phyloP scores from a whole-genome alignment of 2,329 filamentous ascomycete species.

The Fusarium buharicum region DNA sequence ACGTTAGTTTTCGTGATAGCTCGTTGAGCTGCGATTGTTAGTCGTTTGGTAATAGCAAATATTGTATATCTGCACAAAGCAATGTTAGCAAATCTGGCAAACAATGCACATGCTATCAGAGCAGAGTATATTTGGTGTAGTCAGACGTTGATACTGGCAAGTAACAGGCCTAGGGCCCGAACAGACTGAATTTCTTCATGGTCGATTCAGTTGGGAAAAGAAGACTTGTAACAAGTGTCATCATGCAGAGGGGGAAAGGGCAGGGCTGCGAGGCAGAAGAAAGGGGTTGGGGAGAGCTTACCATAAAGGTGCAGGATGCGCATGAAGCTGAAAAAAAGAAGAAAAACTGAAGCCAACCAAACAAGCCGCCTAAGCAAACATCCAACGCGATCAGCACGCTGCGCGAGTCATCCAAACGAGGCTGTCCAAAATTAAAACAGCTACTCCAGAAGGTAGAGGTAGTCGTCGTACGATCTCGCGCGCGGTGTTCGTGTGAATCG shows the following conservation, averaged over 20 bases:
- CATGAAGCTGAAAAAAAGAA: constrained; percentile 5
- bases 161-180: constrained; percentile 81
- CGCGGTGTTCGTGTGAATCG: constrained; percentile 18
- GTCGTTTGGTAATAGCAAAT: constrained; percentile 11
- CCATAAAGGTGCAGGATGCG: constrained; percentile 29
- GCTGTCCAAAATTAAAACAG: constrained; percentile 35
- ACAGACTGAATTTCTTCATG: constrained; percentile 80
- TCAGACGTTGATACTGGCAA: constrained; percentile 93
- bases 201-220: constrained; percentile 91
- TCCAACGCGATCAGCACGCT: constrained; percentile 3
- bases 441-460: constrained; percentile 10
- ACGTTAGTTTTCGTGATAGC: constrained; percentile 18
- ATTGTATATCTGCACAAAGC: constrained; percentile 23
- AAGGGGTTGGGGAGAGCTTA: constrained; percentile 37
- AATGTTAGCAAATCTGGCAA: constrained; percentile 39
- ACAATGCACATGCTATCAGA: constrained; percentile 4
- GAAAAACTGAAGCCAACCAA: constrained; percentile 19
- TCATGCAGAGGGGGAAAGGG: constrained; percentile 62
- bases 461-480: constrained; percentile 16
- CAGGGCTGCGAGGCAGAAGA: constrained; percentile 32
- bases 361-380: constrained; percentile 13
- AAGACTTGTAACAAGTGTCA: constrained; percentile 80
- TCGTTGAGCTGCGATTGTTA: constrained; percentile 23
- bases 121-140: constrained; percentile 35
- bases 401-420: constrained; percentile 6